A percentile compares a stretch with the other conserved stretches of the same genome.
These are phyloP conservation scores for Puya raimondii DNA, from an alignment of 176 grass and related monocot genomes.

Conservation along the genomic window DNA sequence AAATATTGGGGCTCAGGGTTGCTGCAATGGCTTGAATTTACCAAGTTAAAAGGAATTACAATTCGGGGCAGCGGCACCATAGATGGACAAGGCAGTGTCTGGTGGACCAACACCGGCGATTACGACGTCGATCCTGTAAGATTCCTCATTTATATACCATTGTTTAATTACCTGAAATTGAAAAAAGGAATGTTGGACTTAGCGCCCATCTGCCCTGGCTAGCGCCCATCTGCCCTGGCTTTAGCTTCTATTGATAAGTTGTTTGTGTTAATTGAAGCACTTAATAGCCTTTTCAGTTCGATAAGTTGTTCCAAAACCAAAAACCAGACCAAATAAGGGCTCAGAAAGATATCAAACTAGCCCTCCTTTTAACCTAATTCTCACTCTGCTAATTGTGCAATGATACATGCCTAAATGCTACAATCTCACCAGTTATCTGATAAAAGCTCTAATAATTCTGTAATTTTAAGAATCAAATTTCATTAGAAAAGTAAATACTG, in stretches of 20 bases:
- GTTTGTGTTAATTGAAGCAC: background rate
- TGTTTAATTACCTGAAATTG: background rate
- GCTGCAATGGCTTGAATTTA: constrained; percentile 94
- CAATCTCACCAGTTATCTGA: background rate
- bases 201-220: too few species aligned
- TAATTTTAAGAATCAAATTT: background rate
- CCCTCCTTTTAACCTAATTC: background rate
- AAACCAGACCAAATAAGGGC: background rate
- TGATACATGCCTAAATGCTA: background rate
- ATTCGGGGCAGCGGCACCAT: constrained; percentile 83
- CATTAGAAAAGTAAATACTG: constrained; percentile 21
- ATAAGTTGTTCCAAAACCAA: too few species aligned
- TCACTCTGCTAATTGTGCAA: too few species aligned
- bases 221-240: too few species aligned
- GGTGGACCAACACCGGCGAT: constrained; percentile 60
- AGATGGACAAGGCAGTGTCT: constrained; percentile 71
- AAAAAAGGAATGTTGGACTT: background rate
- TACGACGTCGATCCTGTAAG: constrained; percentile 51
- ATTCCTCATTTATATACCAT: background rate
- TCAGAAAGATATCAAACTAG: background rate
- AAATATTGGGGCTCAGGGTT: constrained; percentile 65
- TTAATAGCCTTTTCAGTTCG: background rate
- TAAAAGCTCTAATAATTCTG: background rate
- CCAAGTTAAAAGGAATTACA: constrained; percentile 76
- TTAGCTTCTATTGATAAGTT: too few species aligned